Conservation (phyloP, 2,329 filamentous ascomycete species). For the Aspergillus felis region DNA sequence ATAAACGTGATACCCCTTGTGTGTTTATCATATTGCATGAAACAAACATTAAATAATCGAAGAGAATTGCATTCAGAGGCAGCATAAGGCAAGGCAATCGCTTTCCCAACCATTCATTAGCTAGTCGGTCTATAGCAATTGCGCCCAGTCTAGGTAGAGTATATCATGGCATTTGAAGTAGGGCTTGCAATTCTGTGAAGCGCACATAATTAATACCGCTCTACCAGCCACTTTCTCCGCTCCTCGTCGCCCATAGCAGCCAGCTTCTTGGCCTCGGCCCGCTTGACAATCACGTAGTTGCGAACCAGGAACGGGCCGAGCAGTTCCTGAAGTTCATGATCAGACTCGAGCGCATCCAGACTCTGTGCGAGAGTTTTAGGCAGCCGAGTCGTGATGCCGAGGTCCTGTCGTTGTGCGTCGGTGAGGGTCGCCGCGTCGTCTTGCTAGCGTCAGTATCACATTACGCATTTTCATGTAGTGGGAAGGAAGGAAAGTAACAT, state of each 20-base stretch:
- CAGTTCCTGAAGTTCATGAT: conserved; percentile 24
- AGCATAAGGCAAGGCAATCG: background rate
- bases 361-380: conserved; percentile 35
- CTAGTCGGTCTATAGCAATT: background rate
- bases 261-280: conserved; percentile 30
- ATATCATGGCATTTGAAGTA: background rate
- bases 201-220: conserved; percentile 30
- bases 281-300: conserved; percentile 30
- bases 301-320: conserved; percentile 27
- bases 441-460: conserved; percentile 2
- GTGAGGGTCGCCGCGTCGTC: conserved; percentile 34
- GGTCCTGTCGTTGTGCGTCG: conserved; percentile 22
- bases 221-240: conserved; percentile 35
- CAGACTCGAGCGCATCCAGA: conserved; percentile 27
- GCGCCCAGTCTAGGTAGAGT: background rate
- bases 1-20: background rate
- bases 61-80: background rate
- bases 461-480: background rate
- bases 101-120: background rate
- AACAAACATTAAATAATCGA: background rate
- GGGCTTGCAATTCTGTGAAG: background rate
- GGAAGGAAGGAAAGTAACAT: conserved; percentile 6
- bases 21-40: background rate
- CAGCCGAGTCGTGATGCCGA: conserved; percentile 36
- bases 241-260: conserved; percentile 28